Percentiles rank a stretch among this genome's conserved stretches.
These are phyloP conservation scores for Naematelia aurantialba DNA, from an alignment of 768 basidiomycete species.

Conservation along the genomic window DNA sequence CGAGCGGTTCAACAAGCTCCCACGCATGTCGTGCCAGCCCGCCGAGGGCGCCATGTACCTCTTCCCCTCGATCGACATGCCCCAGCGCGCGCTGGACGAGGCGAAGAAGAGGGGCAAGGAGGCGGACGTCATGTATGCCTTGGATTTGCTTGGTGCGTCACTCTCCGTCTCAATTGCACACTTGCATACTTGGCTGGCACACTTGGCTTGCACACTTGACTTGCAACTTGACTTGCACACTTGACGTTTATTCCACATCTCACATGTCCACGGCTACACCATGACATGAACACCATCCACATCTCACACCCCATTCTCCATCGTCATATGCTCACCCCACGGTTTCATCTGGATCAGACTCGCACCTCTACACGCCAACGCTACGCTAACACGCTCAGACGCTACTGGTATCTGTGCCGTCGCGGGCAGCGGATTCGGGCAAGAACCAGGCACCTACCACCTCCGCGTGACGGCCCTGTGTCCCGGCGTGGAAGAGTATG, in stretches of 20 bases:
- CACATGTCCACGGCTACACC: background rate
- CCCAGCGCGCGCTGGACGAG: slow-evolving; percentile 66
- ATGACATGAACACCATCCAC: too few relatives aligned
- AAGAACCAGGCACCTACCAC: slow-evolving; percentile 84
- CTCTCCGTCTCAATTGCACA: background rate
- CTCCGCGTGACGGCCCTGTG: slow-evolving; percentile 90
- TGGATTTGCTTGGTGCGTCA: slow-evolving; percentile 69
- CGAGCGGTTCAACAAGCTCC: slow-evolving; percentile 69
- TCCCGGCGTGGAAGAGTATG: slow-evolving; percentile 89
- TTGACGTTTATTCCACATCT: background rate
- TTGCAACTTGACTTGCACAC: too few relatives aligned
- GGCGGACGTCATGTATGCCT: slow-evolving; percentile 84
- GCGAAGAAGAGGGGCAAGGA: slow-evolving; percentile 69
- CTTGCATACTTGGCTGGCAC: background rate
- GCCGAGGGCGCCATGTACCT: slow-evolving; percentile 84
- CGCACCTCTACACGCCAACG: too few relatives aligned
- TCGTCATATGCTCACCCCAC: too few relatives aligned
- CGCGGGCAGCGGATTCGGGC: slow-evolving; percentile 91
- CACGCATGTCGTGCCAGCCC: slow-evolving; percentile 72
- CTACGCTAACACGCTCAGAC: slow-evolving; percentile 35
- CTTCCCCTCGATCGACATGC: slow-evolving; percentile 76
- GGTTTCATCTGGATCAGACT: too few relatives aligned
- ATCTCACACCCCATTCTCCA: too few relatives aligned
- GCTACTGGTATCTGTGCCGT: slow-evolving; percentile 73
- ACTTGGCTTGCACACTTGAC: too few relatives aligned